Percentiles rank a stretch among this genome's conserved stretches.
Conservation (phyloP, 768 basidiomycete species). For the Hygrocybe punicea region DNA sequence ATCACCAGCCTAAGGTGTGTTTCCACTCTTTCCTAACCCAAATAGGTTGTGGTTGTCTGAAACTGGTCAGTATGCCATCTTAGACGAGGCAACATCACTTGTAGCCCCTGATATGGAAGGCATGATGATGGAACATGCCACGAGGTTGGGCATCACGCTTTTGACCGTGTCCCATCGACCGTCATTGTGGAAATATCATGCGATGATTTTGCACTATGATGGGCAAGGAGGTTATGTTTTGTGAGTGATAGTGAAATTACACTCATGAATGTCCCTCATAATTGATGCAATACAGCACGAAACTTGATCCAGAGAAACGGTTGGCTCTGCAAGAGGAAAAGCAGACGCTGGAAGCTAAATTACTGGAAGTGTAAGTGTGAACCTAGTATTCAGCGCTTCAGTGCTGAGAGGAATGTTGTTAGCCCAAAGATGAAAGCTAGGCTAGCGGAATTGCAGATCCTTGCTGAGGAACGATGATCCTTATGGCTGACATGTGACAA, state of each 20-base stretch:
- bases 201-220: slow-evolving; percentile 85
- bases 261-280: background rate
- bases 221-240: slow-evolving; percentile 95
- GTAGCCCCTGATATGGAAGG: slow-evolving; percentile 93
- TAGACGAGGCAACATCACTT: slow-evolving; percentile 94
- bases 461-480: slow-evolving; percentile 19
- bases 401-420: slow-evolving; percentile 6
- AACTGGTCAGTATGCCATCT: slow-evolving; percentile 79
- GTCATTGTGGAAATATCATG: slow-evolving; percentile 90
- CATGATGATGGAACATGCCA: slow-evolving; percentile 91
- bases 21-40: slow-evolving; percentile 6
- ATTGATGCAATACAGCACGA: slow-evolving; percentile 52
- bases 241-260: slow-evolving; percentile 44
- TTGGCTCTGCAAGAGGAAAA: slow-evolving; percentile 93
- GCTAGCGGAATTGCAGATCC: slow-evolving; percentile 58
- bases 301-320: slow-evolving; percentile 85
- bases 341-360: slow-evolving; percentile 77
- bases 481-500: too few species aligned
- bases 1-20: slow-evolving; percentile 83
- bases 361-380: slow-evolving; percentile 75
- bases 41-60: background rate
- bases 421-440: slow-evolving; percentile 82
- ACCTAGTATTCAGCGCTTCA: background rate
- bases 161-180: slow-evolving; percentile 95
- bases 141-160: slow-evolving; percentile 82